Percentiles rank a stretch among this genome's conserved stretches.
Evolutionary conservation across 2,329 filamentous ascomycete genomes (phyloP).

Genomic region (Tympanopsis confertula): DNA sequence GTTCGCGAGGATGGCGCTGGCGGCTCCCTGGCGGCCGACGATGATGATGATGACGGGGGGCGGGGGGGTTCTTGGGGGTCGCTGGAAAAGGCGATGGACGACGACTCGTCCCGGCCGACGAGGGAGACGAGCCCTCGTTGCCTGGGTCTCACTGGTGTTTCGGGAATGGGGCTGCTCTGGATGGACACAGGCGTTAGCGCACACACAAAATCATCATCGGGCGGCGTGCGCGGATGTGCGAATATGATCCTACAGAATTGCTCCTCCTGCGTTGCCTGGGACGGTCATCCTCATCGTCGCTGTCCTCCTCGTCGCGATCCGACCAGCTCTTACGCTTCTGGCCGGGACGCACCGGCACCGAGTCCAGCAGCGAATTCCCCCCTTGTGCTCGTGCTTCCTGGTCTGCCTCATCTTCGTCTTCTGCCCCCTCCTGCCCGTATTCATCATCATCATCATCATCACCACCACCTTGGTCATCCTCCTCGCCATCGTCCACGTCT

Average conservation of each 20-base stretch:
- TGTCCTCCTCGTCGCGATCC: constrained; percentile 57
- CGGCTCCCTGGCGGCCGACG: constrained; percentile 48
- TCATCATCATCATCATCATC: constrained; percentile 45
- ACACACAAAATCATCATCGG: too few species aligned
- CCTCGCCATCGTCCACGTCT: constrained; percentile 66
- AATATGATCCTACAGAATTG: constrained; percentile 59
- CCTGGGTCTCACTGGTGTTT: constrained; percentile 47
- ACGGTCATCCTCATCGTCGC: constrained; percentile 62
- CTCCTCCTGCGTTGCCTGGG: constrained; percentile 73
- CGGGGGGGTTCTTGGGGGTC: constrained; percentile 38
- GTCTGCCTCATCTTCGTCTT: constrained; percentile 13
- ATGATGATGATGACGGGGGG: too few species aligned
- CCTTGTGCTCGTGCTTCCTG: constrained; percentile 19
- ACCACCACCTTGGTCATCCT: constrained; percentile 46
- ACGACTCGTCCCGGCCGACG: constrained; percentile 29
- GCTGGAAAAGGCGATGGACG: constrained; percentile 22
- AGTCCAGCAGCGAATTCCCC: constrained; percentile 7
- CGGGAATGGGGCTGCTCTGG: constrained; percentile 54
- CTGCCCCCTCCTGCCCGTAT: constrained; percentile 26
- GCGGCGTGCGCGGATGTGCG: constrained; percentile 10
- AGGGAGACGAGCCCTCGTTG: constrained; percentile 49
- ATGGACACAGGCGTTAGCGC: constrained; percentile 6
- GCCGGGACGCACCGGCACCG: constrained; percentile 25
- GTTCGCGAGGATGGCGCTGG: constrained; percentile 63
- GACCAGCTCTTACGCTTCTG: constrained; percentile 74